Percentiles rank a stretch among this genome's conserved stretches.
phyloP scores from a whole-genome alignment of 495 filamentous ascomycete genomes.

The Hypomontagnella monticulosa region DNA sequence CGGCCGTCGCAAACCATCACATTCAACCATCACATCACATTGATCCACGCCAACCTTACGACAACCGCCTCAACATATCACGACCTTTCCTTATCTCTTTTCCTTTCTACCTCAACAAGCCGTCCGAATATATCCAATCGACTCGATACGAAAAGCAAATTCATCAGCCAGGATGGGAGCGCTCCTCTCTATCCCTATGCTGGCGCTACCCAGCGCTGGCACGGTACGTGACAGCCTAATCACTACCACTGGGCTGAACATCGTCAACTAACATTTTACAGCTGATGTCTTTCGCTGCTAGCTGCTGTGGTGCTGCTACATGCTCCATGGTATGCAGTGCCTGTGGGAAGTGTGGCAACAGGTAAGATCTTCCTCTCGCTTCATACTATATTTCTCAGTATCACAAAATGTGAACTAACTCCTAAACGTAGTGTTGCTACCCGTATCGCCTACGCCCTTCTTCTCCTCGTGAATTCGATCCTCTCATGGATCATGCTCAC shows the following conservation, averaged over 20 bases:
- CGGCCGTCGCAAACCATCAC: conserved; percentile 21
- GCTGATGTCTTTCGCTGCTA: conserved; percentile 79
- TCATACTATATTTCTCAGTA: not conserved
- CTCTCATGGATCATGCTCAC: conserved; percentile 99
- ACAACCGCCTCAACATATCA: conserved; percentile 19
- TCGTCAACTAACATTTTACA: conserved; percentile 48
- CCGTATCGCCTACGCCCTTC: conserved; percentile 95
- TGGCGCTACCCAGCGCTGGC: conserved; percentile 86
- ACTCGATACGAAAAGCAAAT: not conserved
- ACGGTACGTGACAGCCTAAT: conserved; percentile 69
- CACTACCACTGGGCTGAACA: not conserved
- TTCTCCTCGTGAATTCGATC: conserved; percentile 95
- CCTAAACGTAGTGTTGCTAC: conserved; percentile 78
- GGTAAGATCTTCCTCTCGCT: conserved; percentile 61
- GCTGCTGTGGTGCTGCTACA: conserved; percentile 94
- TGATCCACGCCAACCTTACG: conserved; percentile 19
- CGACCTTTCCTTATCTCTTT: conserved; percentile 8
- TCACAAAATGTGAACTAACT: conserved; percentile 8
- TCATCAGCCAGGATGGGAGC: conserved; percentile 76
- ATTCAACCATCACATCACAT: too few relatives aligned
- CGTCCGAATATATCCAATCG: too few relatives aligned
- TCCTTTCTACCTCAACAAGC: not conserved
- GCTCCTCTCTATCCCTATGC: conserved; percentile 84
- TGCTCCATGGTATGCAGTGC: conserved; percentile 93
- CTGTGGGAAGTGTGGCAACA: conserved; percentile 96